Conservation (phyloP, 768 basidiomycete species). For the Suillus cothurnatus region DNA sequence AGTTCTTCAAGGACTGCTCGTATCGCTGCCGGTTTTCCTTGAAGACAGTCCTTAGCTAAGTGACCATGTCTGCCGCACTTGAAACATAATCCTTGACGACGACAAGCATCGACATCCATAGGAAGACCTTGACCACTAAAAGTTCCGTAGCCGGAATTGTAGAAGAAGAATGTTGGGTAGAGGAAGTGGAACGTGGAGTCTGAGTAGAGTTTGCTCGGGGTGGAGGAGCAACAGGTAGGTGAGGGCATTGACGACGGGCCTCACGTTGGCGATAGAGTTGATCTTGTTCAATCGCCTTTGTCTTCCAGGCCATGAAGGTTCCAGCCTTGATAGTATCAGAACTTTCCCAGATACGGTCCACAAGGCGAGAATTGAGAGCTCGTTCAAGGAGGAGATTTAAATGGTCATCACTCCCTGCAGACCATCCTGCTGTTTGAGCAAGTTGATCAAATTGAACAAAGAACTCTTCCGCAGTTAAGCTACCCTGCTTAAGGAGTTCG, state of each 20-base stretch:
- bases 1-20: background rate
- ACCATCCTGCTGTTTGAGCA: background rate
- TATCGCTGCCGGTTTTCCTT: background rate
- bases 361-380: background rate
- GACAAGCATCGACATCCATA: constrained; percentile 18
- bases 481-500: background rate
- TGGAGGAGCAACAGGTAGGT: too few species aligned
- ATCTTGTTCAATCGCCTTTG: background rate
- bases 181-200: background rate
- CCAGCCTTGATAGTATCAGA: background rate
- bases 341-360: background rate
- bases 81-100: constrained; percentile 8
- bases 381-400: background rate
- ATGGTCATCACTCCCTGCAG: background rate
- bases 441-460: background rate
- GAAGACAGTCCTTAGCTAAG: background rate
- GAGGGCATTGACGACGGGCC: too few species aligned
- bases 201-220: too few species aligned
- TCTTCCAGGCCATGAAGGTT: background rate
- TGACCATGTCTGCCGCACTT: background rate
- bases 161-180: background rate
- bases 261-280: background rate
- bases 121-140: constrained; percentile 18
- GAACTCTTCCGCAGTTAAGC: background rate
- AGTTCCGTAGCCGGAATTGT: background rate